A percentile compares a stretch with the other conserved stretches of the same genome.
phyloP scores from a whole-genome alignment of 1,284 basidiomycete species.

The Moesziomyces globuligerus region DNA sequence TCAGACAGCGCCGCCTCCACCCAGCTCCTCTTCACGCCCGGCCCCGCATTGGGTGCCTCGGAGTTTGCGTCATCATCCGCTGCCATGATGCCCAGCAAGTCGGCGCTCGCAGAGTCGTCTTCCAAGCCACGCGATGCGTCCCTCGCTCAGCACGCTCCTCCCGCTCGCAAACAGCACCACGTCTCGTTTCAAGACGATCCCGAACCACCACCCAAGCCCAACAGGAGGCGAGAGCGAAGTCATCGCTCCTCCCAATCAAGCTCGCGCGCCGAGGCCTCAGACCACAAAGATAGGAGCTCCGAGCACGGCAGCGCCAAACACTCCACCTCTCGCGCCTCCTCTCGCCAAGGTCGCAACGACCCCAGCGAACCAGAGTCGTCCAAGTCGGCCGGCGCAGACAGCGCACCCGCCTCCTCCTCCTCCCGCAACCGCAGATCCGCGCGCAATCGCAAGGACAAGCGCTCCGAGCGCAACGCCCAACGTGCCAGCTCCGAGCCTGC shows the following conservation, averaged over 20 bases:
- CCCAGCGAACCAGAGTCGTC: constrained; percentile 29
- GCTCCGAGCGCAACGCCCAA: constrained; percentile 23
- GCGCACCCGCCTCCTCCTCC: constrained; percentile 19
- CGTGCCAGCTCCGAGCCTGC: constrained; percentile 6
- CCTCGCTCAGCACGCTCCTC: constrained; percentile 2
- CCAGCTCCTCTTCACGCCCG: constrained; percentile 15
- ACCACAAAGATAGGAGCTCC: constrained; percentile 19
- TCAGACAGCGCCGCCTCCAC: constrained; percentile 24
- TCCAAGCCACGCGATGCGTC: constrained; percentile 10
- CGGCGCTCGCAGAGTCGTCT: constrained; percentile 28
- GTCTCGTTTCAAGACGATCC: constrained; percentile 44
- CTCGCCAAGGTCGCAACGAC: constrained; percentile 40
- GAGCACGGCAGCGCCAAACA: constrained; percentile 31
- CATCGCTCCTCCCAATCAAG: constrained; percentile 17
- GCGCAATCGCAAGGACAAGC: constrained; percentile 21
- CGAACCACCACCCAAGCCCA: constrained; percentile 13
- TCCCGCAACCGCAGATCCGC: constrained; percentile 13
- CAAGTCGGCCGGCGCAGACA: constrained; percentile 19
- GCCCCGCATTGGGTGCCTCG: constrained; percentile 1
- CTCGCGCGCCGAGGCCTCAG: constrained; percentile 13
- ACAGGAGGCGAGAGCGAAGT: constrained; percentile 14
- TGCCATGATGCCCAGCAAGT: constrained; percentile 13
- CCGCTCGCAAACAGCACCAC: constrained; percentile 37
- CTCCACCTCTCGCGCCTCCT: constrained; percentile 28
- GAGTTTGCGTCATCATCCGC: constrained; percentile 6